These are phyloP conservation scores for Coemansia umbellata DNA, from an alignment of 192 early-diverging fungal species.

Conservation along the genomic window DNA sequence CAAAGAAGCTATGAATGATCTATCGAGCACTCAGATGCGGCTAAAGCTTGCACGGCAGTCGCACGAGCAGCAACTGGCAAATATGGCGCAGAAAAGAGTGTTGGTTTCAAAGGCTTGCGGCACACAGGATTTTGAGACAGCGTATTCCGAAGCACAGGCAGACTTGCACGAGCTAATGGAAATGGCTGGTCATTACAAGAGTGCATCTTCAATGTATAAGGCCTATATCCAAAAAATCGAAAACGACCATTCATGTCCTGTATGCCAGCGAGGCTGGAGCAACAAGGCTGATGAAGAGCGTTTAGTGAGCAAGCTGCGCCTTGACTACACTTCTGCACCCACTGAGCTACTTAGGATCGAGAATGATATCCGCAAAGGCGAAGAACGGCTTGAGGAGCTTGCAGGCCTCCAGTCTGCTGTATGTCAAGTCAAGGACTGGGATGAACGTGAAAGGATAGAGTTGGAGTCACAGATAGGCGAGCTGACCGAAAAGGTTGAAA, in stretches of 20 bases:
- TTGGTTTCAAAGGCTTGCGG: constrained; percentile 22
- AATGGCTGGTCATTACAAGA: constrained; percentile 41
- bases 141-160: constrained; percentile 28
- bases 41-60: constrained; percentile 32
- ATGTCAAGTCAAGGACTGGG: constrained; percentile 38
- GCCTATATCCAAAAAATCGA: constrained; percentile 66
- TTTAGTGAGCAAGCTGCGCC: constrained; percentile 33
- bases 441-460: constrained; percentile 9
- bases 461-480: constrained; percentile 49
- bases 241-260: constrained; percentile 66
- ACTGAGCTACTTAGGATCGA: constrained; percentile 35
- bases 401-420: constrained; percentile 24
- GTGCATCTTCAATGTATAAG: constrained; percentile 60
- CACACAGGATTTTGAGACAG: constrained; percentile 13
- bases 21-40: constrained; percentile 28
- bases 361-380: constrained; percentile 18
- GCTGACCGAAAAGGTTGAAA: constrained; percentile 39
- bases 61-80: constrained; percentile 26
- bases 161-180: constrained; percentile 54
- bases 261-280: constrained; percentile 78
- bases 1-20: constrained; percentile 8
- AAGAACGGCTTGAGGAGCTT: constrained; percentile 24
- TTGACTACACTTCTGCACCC: constrained; percentile 45
- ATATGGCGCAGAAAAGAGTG: constrained; percentile 7
- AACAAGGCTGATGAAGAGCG: constrained; percentile 43